phyloP scores from a whole-genome alignment of 2,329 filamentous ascomycete genomes.

The Cercospora sp. region DNA sequence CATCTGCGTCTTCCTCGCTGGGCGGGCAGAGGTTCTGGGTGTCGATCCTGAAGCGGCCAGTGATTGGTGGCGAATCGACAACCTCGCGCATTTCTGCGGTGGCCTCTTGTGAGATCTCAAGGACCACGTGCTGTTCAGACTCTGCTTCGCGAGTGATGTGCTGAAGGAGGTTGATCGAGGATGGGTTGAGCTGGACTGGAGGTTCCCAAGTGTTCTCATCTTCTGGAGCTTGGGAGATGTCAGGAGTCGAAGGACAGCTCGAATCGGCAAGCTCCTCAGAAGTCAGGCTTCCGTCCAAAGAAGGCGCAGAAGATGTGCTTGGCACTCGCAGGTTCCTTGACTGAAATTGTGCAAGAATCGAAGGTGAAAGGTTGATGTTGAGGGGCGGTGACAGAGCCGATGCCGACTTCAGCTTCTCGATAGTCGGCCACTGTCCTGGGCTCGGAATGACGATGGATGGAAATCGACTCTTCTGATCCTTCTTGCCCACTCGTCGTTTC shows the following conservation, averaged over 20 bases:
- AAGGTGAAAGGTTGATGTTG: constrained; percentile 42
- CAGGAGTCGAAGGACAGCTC: constrained; percentile 82
- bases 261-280: constrained; percentile 83
- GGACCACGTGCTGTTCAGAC: constrained; percentile 36
- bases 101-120: constrained; percentile 51
- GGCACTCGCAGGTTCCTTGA: constrained; percentile 62
- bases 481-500: constrained; percentile 42
- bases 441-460: constrained; percentile 62
- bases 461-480: constrained; percentile 47
- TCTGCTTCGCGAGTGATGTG: constrained; percentile 61
- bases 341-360: constrained; percentile 68
- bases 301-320: constrained; percentile 77
- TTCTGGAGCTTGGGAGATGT: constrained; percentile 58
- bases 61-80: constrained; percentile 47
- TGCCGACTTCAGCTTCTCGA: constrained; percentile 52
- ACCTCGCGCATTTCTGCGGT: constrained; percentile 61
- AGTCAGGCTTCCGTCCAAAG: constrained; percentile 81
- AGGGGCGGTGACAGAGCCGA: constrained; percentile 51
- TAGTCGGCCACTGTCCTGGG: constrained; percentile 57
- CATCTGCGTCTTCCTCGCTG: constrained; percentile 56
- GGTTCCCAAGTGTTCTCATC: constrained; percentile 64
- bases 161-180: constrained; percentile 76
- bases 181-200: constrained; percentile 66
- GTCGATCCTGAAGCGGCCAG: constrained; percentile 46
- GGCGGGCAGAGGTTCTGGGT: constrained; percentile 33